Evolutionary conservation across 805 yeast species (phyloP), one percentile per base, ranked within the genome.

Genomic region (Starmerella bombi): DNA sequence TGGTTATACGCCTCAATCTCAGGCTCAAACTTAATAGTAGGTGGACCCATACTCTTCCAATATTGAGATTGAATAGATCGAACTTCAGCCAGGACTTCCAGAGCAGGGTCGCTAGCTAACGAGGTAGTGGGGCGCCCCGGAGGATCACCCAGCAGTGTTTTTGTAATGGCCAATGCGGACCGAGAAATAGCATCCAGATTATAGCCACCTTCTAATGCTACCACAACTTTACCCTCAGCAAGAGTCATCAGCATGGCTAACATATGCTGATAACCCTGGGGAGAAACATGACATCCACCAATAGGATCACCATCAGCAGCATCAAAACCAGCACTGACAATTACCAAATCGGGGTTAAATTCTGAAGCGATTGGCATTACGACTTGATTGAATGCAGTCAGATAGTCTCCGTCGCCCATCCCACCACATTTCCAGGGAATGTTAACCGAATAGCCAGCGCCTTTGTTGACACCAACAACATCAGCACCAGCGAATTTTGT

Each of bases 291-390:
- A 59, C 96, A 91, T 35, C 88, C 94, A 9, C 98, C 99, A 48
- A 91, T 82, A 43, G 84, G 78, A 60, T 91, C 99, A 44, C 97
- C 97, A 54, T 83, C 94, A 1, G 99, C 99, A 17, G 98, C 98
- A 63, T 91, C 99, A 53, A 91, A 91, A 0, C 99, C 99, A 0
- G 97, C 77, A 16, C 94, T 82, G 25, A 91, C 77, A 27, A 91
- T 83, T 4, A 86, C 88, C 48, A 91, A 67, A 62, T 91, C 98
- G 0, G 99, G 96, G 54, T 77, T 77, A 54, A 79, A 91, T 58
- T 91, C 98, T 42, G 75, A 62, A 40, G 91, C 79, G 37, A 85
- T 74, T 0, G 98, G 98, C 73, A 91, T 72, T 10, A 91, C 72
- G 15, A 88, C 77, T 53, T 75, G 76, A 50, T 76, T 72, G 60